phyloP scores from a whole-genome alignment of 306 rosid genomes.

The Crotalaria pallida region DNA sequence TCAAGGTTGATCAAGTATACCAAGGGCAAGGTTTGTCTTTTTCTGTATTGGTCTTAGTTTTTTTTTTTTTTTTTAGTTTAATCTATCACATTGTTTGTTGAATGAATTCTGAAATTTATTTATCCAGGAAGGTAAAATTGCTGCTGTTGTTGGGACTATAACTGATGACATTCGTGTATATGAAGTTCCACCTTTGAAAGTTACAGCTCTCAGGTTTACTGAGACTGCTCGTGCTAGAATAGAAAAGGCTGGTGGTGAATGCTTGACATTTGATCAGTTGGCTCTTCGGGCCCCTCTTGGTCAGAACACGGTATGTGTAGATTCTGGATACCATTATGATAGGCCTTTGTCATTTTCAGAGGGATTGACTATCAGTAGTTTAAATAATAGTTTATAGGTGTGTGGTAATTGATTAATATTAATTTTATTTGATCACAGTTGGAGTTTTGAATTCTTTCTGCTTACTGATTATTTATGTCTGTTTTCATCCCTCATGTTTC shows the following conservation, averaged over 20 bases:
- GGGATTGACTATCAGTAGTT: too few species aligned
- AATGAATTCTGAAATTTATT: not conserved
- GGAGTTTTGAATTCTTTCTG: not conserved
- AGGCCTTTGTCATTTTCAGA: too few species aligned
- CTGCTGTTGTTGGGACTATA: slow-evolving; percentile 66
- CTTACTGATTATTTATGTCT: not conserved
- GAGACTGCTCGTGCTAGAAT: slow-evolving; percentile 87
- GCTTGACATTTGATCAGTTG: slow-evolving; percentile 80
- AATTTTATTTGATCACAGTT: not conserved
- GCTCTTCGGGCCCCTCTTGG: slow-evolving; percentile 78
- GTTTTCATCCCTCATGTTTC: not conserved
- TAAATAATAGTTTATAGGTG: not conserved
- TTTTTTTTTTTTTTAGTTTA: not conserved
- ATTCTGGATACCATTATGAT: too few species aligned
- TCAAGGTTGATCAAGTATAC: slow-evolving; percentile 60
- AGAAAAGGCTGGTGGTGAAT: slow-evolving; percentile 79
- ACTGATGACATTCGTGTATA: slow-evolving; percentile 62
- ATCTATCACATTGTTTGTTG: not conserved
- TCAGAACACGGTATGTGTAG: slow-evolving; percentile 70
- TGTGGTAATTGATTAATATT: not conserved
- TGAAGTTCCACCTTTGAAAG: slow-evolving; percentile 73
- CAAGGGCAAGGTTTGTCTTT: slow-evolving; percentile 62
- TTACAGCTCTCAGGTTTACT: slow-evolving; percentile 70
- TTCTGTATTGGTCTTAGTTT: not conserved
- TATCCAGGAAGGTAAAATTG: slow-evolving; percentile 55